A percentile compares a stretch with the other conserved stretches of the same genome.
Evolutionary conservation across 306 rosid species (phyloP).

Genomic region (Sicyos edulis): DNA sequence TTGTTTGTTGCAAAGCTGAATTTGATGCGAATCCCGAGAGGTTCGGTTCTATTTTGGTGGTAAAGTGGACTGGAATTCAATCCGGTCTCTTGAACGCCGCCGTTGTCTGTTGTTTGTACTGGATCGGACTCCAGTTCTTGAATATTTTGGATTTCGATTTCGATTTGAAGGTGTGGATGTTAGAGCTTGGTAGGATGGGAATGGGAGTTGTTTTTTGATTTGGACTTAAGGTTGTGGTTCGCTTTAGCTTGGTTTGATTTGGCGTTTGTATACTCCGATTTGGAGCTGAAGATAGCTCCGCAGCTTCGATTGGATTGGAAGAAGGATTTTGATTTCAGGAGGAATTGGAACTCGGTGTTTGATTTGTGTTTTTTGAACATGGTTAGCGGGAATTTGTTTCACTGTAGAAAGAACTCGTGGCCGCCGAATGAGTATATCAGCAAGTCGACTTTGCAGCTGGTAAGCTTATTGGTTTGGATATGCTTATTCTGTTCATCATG

Average conservation of each 20-base stretch:
- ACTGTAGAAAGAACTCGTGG: slow-evolving; percentile 87
- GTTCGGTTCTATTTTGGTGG: slow-evolving; percentile 4
- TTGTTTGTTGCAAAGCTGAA: background rate
- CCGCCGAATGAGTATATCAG: slow-evolving; percentile 84
- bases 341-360: background rate
- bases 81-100: slow-evolving; percentile 10
- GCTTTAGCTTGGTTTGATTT: slow-evolving; percentile 2
- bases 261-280: background rate
- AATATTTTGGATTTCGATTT: slow-evolving; percentile 1
- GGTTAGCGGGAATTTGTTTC: slow-evolving; percentile 70
- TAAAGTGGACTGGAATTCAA: slow-evolving; percentile 23
- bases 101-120: background rate
- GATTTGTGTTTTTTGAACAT: slow-evolving; percentile 24
- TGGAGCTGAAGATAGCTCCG: slow-evolving; percentile 22
- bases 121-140: slow-evolving; percentile 12
- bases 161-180: slow-evolving; percentile 1
- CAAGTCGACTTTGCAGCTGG: slow-evolving; percentile 69
- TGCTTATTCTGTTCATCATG: background rate
- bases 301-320: slow-evolving; percentile 9
- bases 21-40: slow-evolving; percentile 5
- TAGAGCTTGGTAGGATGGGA: background rate
- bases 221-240: slow-evolving; percentile 2
- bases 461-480: slow-evolving; percentile 22
- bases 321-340: slow-evolving; percentile 9
- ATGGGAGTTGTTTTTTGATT: background rate